Evolutionary conservation across 257 asterid species (phyloP), one percentile per base, ranked within the genome.

Genomic region (Solanum virginianum): DNA sequence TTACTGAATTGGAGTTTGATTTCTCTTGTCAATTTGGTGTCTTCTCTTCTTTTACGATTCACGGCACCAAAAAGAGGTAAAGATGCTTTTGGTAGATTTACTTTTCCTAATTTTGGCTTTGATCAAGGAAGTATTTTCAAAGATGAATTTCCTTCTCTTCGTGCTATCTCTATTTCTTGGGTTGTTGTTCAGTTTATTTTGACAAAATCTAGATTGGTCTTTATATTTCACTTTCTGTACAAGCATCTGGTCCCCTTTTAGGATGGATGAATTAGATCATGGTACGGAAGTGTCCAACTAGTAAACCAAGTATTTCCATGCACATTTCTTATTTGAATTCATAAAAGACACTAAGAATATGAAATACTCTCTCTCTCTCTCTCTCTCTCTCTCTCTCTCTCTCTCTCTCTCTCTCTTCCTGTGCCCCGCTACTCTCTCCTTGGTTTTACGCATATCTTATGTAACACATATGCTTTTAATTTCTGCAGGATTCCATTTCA

Each of bases 1-100:
- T 85, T 93, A 75, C 89, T 91, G 88, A 89, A 91, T 84, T 92
- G 98, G 98, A 93, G 96, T 88, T 89, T 94, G 93, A 91, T 94
- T 86, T 93, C 94, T 85, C 80, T 94, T 74, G 79, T 94, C 88
- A 88, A 91, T 90, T 80, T 94, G 90, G 92, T 90, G 88, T 90
- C 94, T 86, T 94, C 96, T 85, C 93, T 94, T 85, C 69, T 92
- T 22, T 80, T 94, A 84, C 90, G 93, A 83, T 94, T 90, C 84
- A 89, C 88, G 82, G 90, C 93, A 81, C 93, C 93, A 10, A 91
- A 92, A 92, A 83, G 95, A 94, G 98, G 98, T 93, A 70, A 53
- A 85, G 49, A 43, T 47, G 68, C 87, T 69, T 29, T 41, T 68
- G 47, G 62, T 80, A 68, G 60, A 62, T 81, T 57, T 51, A 18